A percentile compares a stretch with the other conserved stretches of the same genome.
Evolutionary conservation across 2,329 filamentous ascomycete genomes (phyloP).

Genomic region (Ciborinia camelliae): DNA sequence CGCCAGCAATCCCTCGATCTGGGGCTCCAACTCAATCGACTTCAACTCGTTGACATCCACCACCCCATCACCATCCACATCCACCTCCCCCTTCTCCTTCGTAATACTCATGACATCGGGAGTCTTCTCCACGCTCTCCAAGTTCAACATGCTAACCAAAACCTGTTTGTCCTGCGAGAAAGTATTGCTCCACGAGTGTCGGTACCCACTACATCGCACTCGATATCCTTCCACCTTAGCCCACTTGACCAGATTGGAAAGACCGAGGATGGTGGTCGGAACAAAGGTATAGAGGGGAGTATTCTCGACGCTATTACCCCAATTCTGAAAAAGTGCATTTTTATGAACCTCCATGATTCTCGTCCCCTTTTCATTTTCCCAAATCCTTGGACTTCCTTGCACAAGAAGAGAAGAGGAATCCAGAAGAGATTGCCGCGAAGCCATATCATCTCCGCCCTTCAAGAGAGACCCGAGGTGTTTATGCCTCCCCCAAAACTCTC

Average conservation of each 20-base stretch:
- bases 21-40: slow-evolving; percentile 18
- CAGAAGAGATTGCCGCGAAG: neutral
- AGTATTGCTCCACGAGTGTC: slow-evolving; percentile 44
- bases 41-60: slow-evolving; percentile 15
- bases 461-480: neutral
- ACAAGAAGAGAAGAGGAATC: neutral
- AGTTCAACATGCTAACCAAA: slow-evolving; percentile 43
- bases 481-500: slow-evolving; percentile 16
- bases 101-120: slow-evolving; percentile 40
- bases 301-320: slow-evolving; percentile 42
- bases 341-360: slow-evolving; percentile 38
- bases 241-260: slow-evolving; percentile 43
- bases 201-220: slow-evolving; percentile 44
- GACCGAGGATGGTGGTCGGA: slow-evolving; percentile 41
- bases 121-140: slow-evolving; percentile 40
- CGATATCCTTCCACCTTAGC: slow-evolving; percentile 39
- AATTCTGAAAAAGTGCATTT: slow-evolving; percentile 42
- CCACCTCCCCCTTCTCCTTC: neutral
- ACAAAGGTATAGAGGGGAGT: slow-evolving; percentile 43
- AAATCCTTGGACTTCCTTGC: slow-evolving; percentile 31
- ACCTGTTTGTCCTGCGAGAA: slow-evolving; percentile 43
- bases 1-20: slow-evolving; percentile 17
- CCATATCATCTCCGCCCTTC: neutral
- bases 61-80: neutral
- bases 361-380: slow-evolving; percentile 35